phyloP scores from a whole-genome alignment of 2,329 filamentous ascomycete genomes.

The Thyridium curvatum region DNA sequence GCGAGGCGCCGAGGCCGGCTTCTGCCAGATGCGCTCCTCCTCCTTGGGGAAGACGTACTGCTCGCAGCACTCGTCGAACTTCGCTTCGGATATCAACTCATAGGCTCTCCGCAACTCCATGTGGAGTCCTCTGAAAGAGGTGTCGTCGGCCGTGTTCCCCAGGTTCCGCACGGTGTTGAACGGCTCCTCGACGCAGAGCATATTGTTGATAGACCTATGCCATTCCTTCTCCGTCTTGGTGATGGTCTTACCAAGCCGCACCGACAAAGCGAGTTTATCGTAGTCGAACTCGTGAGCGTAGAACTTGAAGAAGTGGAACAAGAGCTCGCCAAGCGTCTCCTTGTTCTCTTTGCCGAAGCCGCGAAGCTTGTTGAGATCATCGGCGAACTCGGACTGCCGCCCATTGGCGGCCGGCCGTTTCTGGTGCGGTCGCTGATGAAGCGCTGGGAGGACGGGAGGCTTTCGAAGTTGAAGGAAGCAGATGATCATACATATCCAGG shows the following conservation, averaged over 20 bases:
- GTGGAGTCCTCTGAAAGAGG: constrained; percentile 86
- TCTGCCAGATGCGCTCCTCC: constrained; percentile 58
- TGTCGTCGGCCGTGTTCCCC: constrained; percentile 94
- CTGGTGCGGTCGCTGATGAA: constrained; percentile 68
- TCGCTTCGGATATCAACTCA: constrained; percentile 69
- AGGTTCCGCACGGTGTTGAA: constrained; percentile 88
- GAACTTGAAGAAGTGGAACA: constrained; percentile 93
- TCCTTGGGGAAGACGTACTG: constrained; percentile 84
- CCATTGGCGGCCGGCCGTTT: constrained; percentile 58
- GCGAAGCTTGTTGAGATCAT: constrained; percentile 69
- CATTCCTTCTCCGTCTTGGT: constrained; percentile 84
- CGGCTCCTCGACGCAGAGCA: constrained; percentile 91
- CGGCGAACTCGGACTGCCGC: constrained; percentile 71
- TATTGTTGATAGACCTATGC: constrained; percentile 73
- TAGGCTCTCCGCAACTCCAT: constrained; percentile 85
- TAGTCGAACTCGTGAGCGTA: constrained; percentile 94
- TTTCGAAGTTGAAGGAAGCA: constrained; percentile 87
- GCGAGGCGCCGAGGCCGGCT: constrained; percentile 46
- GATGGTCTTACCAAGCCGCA: constrained; percentile 72
- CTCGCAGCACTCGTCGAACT: constrained; percentile 79
- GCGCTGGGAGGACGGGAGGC: constrained; percentile 75
- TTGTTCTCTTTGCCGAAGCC: constrained; percentile 76
- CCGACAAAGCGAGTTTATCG: constrained; percentile 75
- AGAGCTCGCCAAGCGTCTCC: constrained; percentile 74
- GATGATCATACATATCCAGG: constrained; percentile 98